Base-by-base conservation (phyloP, 1,284 basidiomycete species). In the Vanrija humicola region DNA sequence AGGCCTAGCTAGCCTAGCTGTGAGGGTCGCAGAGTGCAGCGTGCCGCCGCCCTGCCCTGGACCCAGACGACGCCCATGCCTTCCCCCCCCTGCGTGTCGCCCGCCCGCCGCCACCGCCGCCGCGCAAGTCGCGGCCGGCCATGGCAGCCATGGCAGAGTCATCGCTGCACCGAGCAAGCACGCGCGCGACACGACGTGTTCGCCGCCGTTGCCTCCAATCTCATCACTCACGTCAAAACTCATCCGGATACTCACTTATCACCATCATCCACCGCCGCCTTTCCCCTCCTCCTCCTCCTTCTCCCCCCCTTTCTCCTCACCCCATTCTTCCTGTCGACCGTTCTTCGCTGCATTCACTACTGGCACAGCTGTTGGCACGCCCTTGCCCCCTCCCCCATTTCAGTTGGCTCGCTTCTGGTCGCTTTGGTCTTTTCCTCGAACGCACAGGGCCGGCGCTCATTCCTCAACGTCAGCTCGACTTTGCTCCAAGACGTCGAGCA, bases 391-490 rank as follows among this genome's bases (percentile, higher is more conserved):
- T 50, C 29, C 47, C 29, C 29, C 43, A 15, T 52, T n/a, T 29
- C 44, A 9, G 42, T 43, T 44, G 26, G 49, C 45, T 42, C 38
- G 34, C 46, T 43, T 43, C 43, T 25, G 14, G 23, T 50, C 52
- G 15, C 43, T 29, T 25, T 51, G 26, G 34, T 55, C 54, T 29
- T 51, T 34, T 15, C 34, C 34, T 34, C 34, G 12, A 5, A 34
- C 34, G 34, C 34, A 34, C 34, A 34, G 34, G 34, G 45, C 34
- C 19, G 16, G 23, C 46, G 43, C 51, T 52, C 25, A 48, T 28
- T 39, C 54, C 43, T 26, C 43, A 26, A 38, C 42, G 48, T 26
- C 46, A 45, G 43, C 48, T 38, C 15, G 38, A 39, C 9, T 29
- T 49, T 12, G 21, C 21, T 39, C 16, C 26, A 39, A 23, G 38